These are phyloP conservation scores for Croton laevigatus DNA, from an alignment of 441 rosid genomes.

Conservation along the genomic window DNA sequence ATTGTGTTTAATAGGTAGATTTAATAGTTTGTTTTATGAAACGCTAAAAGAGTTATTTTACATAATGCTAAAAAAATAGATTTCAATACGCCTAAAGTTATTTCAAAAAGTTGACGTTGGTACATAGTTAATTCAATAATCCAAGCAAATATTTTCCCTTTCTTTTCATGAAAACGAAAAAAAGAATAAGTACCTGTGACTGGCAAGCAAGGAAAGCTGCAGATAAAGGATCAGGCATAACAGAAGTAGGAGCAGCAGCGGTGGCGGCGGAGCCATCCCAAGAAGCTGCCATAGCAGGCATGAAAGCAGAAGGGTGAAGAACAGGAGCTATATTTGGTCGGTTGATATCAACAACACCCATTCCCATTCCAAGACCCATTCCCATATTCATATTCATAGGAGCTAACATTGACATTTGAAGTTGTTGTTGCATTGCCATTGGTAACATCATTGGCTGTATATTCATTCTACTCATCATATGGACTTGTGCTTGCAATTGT, in stretches of 20 bases:
- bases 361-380: constrained; percentile 50
- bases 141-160: too few species aligned
- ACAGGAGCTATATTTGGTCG: constrained; percentile 43
- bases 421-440: constrained; percentile 69
- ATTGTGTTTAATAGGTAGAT: too few species aligned
- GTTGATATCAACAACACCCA: constrained; percentile 55
- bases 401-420: constrained; percentile 71
- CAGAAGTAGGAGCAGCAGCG: constrained; percentile 21
- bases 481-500: constrained; percentile 84
- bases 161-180: too few species aligned
- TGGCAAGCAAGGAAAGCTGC: constrained; percentile 68
- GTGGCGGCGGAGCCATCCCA: constrained; percentile 47
- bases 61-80: too few species aligned
- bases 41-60: too few species aligned
- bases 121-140: too few species aligned
- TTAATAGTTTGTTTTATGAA: too few species aligned
- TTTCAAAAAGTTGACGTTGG: too few species aligned
- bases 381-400: constrained; percentile 63
- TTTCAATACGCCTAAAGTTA: too few species aligned
- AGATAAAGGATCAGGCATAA: constrained; percentile 56
- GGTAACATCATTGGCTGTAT: constrained; percentile 76
- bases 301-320: constrained; percentile 48
- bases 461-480: constrained; percentile 74
- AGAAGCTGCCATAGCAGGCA: constrained; percentile 40
- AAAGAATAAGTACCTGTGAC: constrained; percentile 43